Conservation (phyloP, 1,284 basidiomycete genomes). For the Sanghuangporus weigelae region DNA sequence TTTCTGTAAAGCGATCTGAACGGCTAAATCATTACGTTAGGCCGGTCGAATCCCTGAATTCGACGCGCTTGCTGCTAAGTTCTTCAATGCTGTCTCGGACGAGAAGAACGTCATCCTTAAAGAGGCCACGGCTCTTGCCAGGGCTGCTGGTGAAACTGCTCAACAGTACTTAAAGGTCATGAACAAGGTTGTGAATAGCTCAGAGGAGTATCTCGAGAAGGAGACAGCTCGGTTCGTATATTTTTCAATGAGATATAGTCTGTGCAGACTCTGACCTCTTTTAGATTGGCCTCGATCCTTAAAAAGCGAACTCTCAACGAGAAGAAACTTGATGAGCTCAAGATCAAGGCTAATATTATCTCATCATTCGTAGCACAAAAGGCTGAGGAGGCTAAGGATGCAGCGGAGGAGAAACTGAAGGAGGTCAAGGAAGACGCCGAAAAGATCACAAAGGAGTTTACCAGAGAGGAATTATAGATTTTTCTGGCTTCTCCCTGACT, state of each 20-base stretch:
- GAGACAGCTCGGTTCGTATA: conserved; percentile 73
- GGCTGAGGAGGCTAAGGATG: conserved; percentile 27
- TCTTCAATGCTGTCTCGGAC: conserved; percentile 59
- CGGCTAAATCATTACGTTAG: conserved; percentile 27
- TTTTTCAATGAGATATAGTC: background rate
- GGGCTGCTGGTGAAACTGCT: conserved; percentile 45
- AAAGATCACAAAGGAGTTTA: conserved; percentile 35
- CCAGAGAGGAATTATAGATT: conserved; percentile 35
- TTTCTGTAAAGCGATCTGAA: background rate
- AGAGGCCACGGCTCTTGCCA: conserved; percentile 50
- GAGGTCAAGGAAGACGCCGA: conserved; percentile 7
- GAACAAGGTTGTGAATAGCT: conserved; percentile 77
- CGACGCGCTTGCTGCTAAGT: conserved; percentile 75
- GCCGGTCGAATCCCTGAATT: conserved; percentile 81
- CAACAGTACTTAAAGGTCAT: conserved; percentile 88
- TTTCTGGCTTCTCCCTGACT: conserved; percentile 22
- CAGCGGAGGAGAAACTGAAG: conserved; percentile 10
- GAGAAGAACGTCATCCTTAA: conserved; percentile 58
- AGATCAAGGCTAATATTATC: conserved; percentile 87
- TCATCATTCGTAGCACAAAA: conserved; percentile 61
- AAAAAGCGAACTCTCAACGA: conserved; percentile 69
- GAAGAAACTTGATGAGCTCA: conserved; percentile 89
- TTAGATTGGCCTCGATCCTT: conserved; percentile 64
- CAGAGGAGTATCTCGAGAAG: conserved; percentile 79
- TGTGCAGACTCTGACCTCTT: background rate